These are phyloP conservation scores for sunflower (Helianthus annuus) DNA, from an alignment of 129 eudicot genomes.

Conservation along the genomic window HanXRQr2.0-SUNRISE NC_035437.2:24635582-24636081, in stretches of 20 bases:
- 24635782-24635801: conserved; percentile 25
- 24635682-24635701: conserved; percentile 97
- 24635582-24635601: background rate
- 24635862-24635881: background rate
- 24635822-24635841: conserved; percentile 3
- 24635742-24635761: conserved; percentile 73
- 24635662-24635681: conserved; percentile 99
- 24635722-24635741: conserved; percentile 83
- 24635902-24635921: conserved; percentile 15
- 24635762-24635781: conserved; percentile 34
- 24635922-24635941: background rate
- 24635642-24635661: conserved; percentile 83
- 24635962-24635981: conserved; percentile 10
- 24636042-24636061: conserved; percentile 12
- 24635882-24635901: background rate
- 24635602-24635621: background rate
- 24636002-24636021: conserved; percentile 19
- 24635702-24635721: conserved; percentile 91
- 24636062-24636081: conserved; percentile 39
- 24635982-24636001: conserved; percentile 14
- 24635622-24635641: background rate
- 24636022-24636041: conserved; percentile 22
- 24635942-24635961: conserved; percentile 1
- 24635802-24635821: conserved; percentile 15
- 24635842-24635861: background rate